Percentiles rank a stretch among this genome's conserved stretches.
These are phyloP conservation scores for Leucosporidium yakuticum DNA, from an alignment of 768 basidiomycete species.

Conservation along the genomic window DNA sequence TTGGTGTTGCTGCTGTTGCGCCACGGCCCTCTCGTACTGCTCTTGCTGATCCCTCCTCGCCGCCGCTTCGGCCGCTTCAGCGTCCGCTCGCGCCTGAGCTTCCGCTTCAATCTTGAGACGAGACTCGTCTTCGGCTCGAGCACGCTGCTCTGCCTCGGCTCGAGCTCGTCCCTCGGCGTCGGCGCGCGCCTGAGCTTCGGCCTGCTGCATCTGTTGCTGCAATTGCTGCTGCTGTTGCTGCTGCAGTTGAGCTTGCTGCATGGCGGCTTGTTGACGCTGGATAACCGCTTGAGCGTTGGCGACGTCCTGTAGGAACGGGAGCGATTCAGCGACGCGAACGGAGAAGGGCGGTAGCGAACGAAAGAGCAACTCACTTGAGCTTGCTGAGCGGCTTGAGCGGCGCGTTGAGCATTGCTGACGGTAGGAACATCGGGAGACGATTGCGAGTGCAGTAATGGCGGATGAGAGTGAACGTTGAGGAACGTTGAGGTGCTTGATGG, in stretches of 20 bases:
- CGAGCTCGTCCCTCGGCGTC: slow-evolving; percentile 4
- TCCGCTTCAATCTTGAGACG: slow-evolving; percentile 13
- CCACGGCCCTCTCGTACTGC: slow-evolving; percentile 17
- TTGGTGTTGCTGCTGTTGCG: slow-evolving; percentile 10
- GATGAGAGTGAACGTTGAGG: slow-evolving; percentile 7
- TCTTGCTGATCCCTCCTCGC: slow-evolving; percentile 4
- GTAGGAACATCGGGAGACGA: slow-evolving; percentile 20
- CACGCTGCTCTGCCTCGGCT: slow-evolving; percentile 12
- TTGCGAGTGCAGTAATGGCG: slow-evolving; percentile 20
- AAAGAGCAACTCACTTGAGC: neutral
- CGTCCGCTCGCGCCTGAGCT: slow-evolving; percentile 8
- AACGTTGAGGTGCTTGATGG: neutral
- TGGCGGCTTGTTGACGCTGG: slow-evolving; percentile 8
- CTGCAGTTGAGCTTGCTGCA: slow-evolving; percentile 14
- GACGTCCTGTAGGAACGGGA: neutral
- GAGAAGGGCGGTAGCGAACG: neutral
- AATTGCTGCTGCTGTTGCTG: slow-evolving; percentile 11
- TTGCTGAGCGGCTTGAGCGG: slow-evolving; percentile 1
- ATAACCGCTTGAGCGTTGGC: neutral
- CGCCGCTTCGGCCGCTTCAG: slow-evolving; percentile 13
- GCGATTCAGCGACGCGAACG: neutral
- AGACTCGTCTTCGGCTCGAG: slow-evolving; percentile 1
- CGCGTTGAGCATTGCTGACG: slow-evolving; percentile 11
- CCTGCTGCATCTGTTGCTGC: slow-evolving; percentile 2
- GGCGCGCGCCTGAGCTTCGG: slow-evolving; percentile 6